Conservation (phyloP, 1,284 basidiomycete species). For the Tilletia indica region DNA sequence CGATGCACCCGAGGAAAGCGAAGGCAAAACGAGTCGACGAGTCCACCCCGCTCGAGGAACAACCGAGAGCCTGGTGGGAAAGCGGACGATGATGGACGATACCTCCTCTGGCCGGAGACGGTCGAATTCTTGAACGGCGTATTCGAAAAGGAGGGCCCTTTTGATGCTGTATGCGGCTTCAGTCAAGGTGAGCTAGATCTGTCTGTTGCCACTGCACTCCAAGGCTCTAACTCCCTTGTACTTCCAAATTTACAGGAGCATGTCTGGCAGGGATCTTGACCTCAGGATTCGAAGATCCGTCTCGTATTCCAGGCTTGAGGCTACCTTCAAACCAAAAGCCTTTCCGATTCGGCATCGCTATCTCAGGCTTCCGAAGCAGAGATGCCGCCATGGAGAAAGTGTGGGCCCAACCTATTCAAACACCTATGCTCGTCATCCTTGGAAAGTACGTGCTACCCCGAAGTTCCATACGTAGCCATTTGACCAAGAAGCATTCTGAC, state of each 20-base stretch:
- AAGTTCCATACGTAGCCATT: not conserved
- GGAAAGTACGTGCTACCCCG: slow-evolving; percentile 25
- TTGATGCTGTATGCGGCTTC: slow-evolving; percentile 53
- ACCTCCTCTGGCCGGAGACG: slow-evolving; percentile 42
- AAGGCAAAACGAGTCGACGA: slow-evolving; percentile 38
- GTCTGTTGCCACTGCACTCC: no score
- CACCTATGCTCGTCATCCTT: slow-evolving; percentile 45
- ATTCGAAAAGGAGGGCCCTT: slow-evolving; percentile 43
- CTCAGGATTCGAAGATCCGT: slow-evolving; percentile 47
- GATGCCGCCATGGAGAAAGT: slow-evolving; percentile 38
- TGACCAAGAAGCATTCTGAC: not conserved
- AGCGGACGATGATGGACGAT: slow-evolving; percentile 39
- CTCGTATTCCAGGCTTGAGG: slow-evolving; percentile 31
- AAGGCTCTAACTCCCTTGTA: no score
- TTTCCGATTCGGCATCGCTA: slow-evolving; percentile 46
- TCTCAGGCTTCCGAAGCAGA: slow-evolving; percentile 48
- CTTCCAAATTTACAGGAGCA: slow-evolving; percentile 27
- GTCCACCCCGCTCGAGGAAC: slow-evolving; percentile 47
- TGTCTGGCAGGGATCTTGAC: slow-evolving; percentile 44
- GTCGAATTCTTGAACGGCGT: slow-evolving; percentile 39
- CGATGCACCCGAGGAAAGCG: slow-evolving; percentile 40
- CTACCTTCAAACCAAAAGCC: slow-evolving; percentile 34
- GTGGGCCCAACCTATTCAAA: slow-evolving; percentile 40
- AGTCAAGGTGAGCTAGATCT: slow-evolving; percentile 30
- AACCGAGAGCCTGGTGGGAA: slow-evolving; percentile 54